A percentile compares a stretch with the other conserved stretches of the same genome.
phyloP scores from a whole-genome alignment of 441 rosid genomes.

The Corymbia calophylla region DNA sequence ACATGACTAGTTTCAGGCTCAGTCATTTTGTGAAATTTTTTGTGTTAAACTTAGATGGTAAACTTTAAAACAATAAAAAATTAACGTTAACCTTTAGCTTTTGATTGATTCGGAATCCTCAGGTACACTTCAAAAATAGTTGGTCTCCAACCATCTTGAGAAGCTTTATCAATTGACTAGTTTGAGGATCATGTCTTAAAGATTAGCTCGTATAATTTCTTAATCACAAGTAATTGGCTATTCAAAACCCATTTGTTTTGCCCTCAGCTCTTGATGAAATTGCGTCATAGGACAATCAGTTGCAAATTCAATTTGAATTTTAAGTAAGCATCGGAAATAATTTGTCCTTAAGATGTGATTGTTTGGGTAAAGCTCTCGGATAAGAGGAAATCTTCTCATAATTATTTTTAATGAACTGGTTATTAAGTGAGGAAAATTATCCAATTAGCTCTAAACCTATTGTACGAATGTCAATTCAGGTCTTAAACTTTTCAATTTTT shows the following conservation, averaged over 20 bases:
- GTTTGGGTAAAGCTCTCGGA: neutral
- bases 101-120: neutral
- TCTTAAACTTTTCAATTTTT: neutral
- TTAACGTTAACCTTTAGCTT: neutral
- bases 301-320: no score
- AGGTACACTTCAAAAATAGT: neutral
- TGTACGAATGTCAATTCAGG: fast-evolving
- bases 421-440: neutral
- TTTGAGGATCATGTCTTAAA: neutral
- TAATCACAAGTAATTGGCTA: neutral
- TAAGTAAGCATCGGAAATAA: no score
- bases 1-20: no score
- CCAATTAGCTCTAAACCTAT: neutral
- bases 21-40: neutral
- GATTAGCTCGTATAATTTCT: fast-evolving
- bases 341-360: neutral
- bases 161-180: neutral
- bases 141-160: neutral
- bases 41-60: neutral
- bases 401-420: no score
- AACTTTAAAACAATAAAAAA: neutral
- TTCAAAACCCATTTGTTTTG: neutral
- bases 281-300: no score
- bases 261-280: neutral
- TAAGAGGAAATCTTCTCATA: neutral